Evolutionary conservation across 2,329 filamentous ascomycete genomes (phyloP).

Genomic region (Pezicula rhizophila): DNA sequence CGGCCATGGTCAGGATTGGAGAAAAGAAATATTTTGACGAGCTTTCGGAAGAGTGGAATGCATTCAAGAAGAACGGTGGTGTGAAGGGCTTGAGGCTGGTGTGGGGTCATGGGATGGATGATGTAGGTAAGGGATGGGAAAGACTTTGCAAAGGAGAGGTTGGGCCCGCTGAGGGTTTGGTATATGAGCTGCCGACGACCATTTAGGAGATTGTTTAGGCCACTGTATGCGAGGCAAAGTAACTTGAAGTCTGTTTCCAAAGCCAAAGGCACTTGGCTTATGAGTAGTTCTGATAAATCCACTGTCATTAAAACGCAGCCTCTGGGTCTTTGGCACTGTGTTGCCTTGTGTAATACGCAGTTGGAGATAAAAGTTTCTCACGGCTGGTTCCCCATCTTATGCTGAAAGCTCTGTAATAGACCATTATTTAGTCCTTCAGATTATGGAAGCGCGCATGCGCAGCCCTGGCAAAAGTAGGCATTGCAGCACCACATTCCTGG

Average conservation of each 20-base stretch:
- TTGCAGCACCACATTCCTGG: slow-evolving; percentile 34
- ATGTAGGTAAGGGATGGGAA: slow-evolving; percentile 17
- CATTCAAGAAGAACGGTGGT: slow-evolving; percentile 10
- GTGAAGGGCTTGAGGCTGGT: slow-evolving; percentile 12
- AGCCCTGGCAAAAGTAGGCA: slow-evolving; percentile 42
- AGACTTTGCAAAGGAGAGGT: slow-evolving; percentile 17
- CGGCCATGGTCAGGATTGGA: slow-evolving; percentile 11
- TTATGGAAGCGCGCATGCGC: slow-evolving; percentile 43
- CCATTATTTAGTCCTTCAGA: not conserved
- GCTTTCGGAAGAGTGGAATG: slow-evolving; percentile 7
- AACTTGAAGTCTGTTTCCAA: no score
- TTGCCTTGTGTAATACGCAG: no score
- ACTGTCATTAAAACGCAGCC: no score
- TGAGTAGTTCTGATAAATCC: no score
- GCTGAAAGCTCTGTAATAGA: not conserved
- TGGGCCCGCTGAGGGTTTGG: slow-evolving; percentile 13
- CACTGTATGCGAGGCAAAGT: no score
- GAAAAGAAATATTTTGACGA: slow-evolving; percentile 13
- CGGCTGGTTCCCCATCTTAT: no score
- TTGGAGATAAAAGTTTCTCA: no score
- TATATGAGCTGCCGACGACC: slow-evolving; percentile 7
- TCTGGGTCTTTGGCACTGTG: no score
- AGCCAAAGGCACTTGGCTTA: no score
- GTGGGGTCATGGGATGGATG: slow-evolving; percentile 20
- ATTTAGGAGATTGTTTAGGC: no score